These are phyloP conservation scores for Salix brachista DNA, from an alignment of 345 rosid species.

Conservation along the genomic window DNA sequence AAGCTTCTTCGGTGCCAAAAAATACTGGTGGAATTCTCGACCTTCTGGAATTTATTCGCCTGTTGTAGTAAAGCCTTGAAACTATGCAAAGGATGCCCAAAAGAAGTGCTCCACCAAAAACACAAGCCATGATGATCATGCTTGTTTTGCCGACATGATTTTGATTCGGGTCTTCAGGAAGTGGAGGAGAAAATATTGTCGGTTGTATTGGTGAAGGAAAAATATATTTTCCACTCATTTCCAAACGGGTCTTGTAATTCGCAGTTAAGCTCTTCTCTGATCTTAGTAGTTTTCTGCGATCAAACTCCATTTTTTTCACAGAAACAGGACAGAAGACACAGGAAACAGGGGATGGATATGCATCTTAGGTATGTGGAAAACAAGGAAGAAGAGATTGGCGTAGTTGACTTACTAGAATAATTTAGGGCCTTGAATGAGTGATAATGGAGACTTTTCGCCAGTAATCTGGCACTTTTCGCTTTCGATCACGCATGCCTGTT, in stretches of 20 bases:
- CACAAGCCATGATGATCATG: constrained; percentile 2
- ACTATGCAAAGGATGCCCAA: constrained; percentile 13
- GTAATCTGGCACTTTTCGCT: neutral
- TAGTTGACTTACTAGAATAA: neutral
- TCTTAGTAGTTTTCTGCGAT: neutral
- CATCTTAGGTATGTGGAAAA: neutral
- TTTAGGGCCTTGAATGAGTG: neutral
- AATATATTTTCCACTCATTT: rapidly evolving
- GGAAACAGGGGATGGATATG: neutral
- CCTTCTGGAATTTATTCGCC: constrained; percentile 21
- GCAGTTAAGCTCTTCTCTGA: neutral
- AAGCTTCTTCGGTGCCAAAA: constrained; percentile 29
- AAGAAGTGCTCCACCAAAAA: constrained; percentile 23
- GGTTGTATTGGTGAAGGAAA: neutral
- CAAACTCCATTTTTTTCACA: constrained; percentile 4
- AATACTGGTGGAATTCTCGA: constrained; percentile 14
- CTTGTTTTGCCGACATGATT: neutral
- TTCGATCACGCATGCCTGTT: neutral
- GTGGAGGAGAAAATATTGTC: neutral
- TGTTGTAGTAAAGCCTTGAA: constrained; percentile 5
- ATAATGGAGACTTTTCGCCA: neutral
- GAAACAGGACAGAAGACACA: neutral
- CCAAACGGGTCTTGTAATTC: neutral
- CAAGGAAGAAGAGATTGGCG: neutral
- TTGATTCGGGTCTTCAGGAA: neutral